phyloP scores from a whole-genome alignment of 1,284 basidiomycete species.

The Lignosus rhinocerotis region DNA sequence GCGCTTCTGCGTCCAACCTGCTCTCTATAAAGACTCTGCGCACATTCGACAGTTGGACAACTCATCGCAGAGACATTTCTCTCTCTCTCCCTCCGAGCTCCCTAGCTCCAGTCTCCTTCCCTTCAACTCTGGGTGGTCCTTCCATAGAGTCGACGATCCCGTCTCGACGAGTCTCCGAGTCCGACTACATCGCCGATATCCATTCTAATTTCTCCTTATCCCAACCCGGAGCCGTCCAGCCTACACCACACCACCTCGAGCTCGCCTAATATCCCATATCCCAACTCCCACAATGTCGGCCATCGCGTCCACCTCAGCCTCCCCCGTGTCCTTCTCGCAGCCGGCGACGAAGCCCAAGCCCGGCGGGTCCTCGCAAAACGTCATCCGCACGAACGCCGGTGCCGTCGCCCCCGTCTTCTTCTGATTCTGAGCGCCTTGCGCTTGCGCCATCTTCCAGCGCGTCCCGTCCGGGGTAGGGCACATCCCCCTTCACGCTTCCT shows the following conservation, averaged over 20 bases:
- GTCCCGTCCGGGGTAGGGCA: not conserved
- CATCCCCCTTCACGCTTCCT: not conserved
- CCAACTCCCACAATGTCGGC: conserved; percentile 18
- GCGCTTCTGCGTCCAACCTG: too few species aligned
- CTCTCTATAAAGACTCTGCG: too few species aligned
- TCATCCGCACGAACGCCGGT: conserved; percentile 28
- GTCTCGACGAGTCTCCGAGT: too few species aligned
- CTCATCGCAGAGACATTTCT: too few species aligned
- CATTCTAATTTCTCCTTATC: not conserved
- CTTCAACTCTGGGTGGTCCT: too few species aligned
- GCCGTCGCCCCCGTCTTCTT: conserved; percentile 30
- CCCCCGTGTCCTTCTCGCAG: conserved; percentile 18
- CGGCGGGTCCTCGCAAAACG: conserved; percentile 21
- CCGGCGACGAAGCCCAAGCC: conserved; percentile 24
- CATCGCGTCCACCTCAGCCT: conserved; percentile 14
- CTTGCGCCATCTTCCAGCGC: not conserved
- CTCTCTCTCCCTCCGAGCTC: too few species aligned
- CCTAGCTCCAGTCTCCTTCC: too few species aligned
- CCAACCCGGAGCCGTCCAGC: conserved; percentile 4
- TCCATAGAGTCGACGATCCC: too few species aligned
- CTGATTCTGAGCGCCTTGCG: conserved; percentile 11
- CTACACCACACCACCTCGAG: too few species aligned
- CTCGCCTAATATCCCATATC: not conserved
- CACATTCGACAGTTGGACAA: too few species aligned
- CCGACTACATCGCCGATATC: not conserved